phyloP scores from a whole-genome alignment of 805 yeast species.

The Kluyveromyces dobzhanskii region DNA sequence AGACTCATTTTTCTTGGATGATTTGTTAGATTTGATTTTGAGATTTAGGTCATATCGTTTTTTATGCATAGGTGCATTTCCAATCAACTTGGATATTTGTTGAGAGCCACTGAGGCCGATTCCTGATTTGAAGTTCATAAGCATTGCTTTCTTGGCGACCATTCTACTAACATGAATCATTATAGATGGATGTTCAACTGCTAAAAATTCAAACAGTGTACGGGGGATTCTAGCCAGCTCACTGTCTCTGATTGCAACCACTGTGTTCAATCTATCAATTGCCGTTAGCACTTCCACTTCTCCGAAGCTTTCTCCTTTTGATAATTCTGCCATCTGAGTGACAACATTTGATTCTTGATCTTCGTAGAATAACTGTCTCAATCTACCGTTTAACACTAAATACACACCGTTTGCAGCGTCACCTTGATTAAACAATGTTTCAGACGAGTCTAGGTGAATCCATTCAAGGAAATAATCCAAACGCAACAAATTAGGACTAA shows the following conservation, averaged over 20 bases:
- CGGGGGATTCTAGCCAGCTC: constrained; percentile 92
- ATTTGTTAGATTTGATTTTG: constrained; percentile 18
- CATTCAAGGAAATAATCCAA: constrained; percentile 92
- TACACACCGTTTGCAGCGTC: constrained; percentile 87
- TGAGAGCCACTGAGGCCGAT: constrained; percentile 14
- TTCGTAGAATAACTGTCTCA: constrained; percentile 46
- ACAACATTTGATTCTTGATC: constrained; percentile 11
- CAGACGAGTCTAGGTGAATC: constrained; percentile 88
- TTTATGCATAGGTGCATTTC: constrained; percentile 10
- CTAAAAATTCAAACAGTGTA: constrained; percentile 75
- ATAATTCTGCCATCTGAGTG: constrained; percentile 60
- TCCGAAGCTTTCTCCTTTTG: constrained; percentile 92
- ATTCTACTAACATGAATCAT: constrained; percentile 84
- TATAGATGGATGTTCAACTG: constrained; percentile 77
- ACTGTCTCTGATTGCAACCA: constrained; percentile 85
- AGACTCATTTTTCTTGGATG: constrained; percentile 12
- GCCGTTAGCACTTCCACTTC: constrained; percentile 91
- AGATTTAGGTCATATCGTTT: constrained; percentile 22
- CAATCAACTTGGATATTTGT: constrained; percentile 9
- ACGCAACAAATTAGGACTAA: constrained; percentile 59
- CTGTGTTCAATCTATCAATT: constrained; percentile 54
- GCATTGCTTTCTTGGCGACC: constrained; percentile 53
- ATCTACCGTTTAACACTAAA: constrained; percentile 79
- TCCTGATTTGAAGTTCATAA: constrained; percentile 2
- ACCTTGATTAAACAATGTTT: constrained; percentile 68